A percentile compares a stretch with the other conserved stretches of the same genome.
Conservation (phyloP, 116 monocot species). For the Phalaenopsis hybrid region DNA sequence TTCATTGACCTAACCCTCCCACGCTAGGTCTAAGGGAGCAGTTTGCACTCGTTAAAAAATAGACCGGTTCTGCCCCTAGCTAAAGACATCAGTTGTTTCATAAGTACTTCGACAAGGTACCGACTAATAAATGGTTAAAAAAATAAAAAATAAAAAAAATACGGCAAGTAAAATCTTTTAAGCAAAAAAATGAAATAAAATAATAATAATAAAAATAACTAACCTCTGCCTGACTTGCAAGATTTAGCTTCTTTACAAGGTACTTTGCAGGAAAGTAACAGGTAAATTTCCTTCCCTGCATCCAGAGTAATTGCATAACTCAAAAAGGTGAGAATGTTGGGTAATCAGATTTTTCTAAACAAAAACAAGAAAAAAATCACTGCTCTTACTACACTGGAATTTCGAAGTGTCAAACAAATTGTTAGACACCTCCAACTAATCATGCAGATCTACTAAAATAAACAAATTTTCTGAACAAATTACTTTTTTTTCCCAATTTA, state of each 20-base stretch:
- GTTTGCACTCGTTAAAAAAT: no score
- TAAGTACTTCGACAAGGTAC: no score
- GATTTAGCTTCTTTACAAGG: conserved; percentile 55
- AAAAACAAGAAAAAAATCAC: not conserved
- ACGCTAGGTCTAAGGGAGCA: no score
- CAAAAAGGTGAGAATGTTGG: not conserved
- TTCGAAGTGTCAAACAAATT: not conserved
- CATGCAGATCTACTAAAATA: not conserved
- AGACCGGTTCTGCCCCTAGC: no score
- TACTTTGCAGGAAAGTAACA: conserved; percentile 57
- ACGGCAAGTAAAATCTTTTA: no score
- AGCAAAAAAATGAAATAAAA: no score
- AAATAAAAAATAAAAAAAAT: no score
- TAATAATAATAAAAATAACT: no score
- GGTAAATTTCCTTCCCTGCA: conserved; percentile 49
- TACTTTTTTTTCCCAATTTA: no score
- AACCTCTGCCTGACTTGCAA: conserved; percentile 62
- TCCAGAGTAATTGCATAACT: not conserved
- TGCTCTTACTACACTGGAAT: not conserved
- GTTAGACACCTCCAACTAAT: not conserved
- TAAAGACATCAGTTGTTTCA: not conserved
- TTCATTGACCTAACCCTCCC: no score
- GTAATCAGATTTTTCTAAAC: no score
- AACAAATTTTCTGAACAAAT: not conserved
- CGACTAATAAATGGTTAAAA: no score